Evolutionary conservation across 176 grass and related monocot genomes (phyloP).

Genomic region (Thinopyrum elongatum): DNA sequence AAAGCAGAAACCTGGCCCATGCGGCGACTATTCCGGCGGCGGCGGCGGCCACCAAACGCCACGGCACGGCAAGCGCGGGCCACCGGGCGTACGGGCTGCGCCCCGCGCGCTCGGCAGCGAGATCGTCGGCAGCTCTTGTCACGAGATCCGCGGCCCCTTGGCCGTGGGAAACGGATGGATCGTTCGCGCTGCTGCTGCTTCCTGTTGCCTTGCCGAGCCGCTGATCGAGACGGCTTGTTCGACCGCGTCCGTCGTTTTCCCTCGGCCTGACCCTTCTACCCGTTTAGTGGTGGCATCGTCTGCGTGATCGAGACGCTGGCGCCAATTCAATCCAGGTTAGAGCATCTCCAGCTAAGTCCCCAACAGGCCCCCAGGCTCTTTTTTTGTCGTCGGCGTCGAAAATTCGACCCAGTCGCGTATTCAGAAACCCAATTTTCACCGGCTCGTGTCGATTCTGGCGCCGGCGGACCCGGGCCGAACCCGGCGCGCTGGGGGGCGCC

Average conservation of each 20-base stretch:
- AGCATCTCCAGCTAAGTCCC: too few relatives aligned
- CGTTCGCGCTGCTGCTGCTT: not conserved
- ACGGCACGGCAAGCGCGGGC: not conserved
- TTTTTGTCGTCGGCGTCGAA: too few relatives aligned
- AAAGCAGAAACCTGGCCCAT: not conserved
- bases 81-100: constrained; percentile 35
- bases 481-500: too few relatives aligned
- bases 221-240: not conserved
- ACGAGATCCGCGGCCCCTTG: not conserved
- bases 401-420: too few relatives aligned
- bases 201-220: not conserved
- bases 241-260: not conserved
- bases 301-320: not conserved
- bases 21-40: not conserved
- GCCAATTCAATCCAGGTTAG: too few relatives aligned
- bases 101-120: constrained; percentile 9
- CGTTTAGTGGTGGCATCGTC: not conserved
- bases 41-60: not conserved
- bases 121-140: constrained; percentile 30
- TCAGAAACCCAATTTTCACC: too few relatives aligned
- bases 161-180: not conserved
- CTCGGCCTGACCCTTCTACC: too few relatives aligned
- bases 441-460: too few relatives aligned
- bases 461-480: too few relatives aligned
- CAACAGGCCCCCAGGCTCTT: too few relatives aligned